Conservation (phyloP, 306 rosid species). For the Trichosanthes truncata region DNA sequence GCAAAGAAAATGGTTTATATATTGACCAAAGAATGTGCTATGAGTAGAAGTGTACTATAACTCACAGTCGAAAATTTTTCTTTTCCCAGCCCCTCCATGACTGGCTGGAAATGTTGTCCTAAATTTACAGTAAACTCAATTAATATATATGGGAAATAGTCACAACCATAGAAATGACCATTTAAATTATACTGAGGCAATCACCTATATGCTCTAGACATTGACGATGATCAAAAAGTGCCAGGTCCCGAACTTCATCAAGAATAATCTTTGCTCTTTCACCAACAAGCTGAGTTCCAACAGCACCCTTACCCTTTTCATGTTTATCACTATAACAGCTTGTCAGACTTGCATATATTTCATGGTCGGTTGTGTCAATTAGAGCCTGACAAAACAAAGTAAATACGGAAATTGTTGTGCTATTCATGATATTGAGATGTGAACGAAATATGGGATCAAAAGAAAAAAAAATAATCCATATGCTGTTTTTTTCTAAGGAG, state of each 20-base stretch:
- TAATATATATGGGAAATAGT: conserved; percentile 9
- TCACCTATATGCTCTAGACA: conserved; percentile 81
- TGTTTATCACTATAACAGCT: conserved; percentile 47
- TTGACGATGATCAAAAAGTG: conserved; percentile 48
- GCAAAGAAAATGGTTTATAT: background rate
- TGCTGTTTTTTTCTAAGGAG: background rate
- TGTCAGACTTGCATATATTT: conserved; percentile 61
- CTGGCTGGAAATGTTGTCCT: conserved; percentile 72
- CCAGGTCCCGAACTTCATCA: conserved; percentile 62
- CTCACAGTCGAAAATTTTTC: conserved; percentile 54
- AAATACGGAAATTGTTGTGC: background rate
- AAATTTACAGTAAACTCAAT: conserved; percentile 20
- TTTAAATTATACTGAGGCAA: conserved; percentile 13
- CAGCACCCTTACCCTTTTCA: conserved; percentile 67
- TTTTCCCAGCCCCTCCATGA: conserved; percentile 41
- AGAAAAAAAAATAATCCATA: background rate
- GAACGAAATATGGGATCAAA: background rate
- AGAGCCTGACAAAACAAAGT: conserved; percentile 52
- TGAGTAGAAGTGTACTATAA: conserved; percentile 9
- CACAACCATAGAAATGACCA: conserved; percentile 1
- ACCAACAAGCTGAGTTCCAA: conserved; percentile 76
- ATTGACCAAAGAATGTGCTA: conserved; percentile 5
- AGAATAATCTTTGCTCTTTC: conserved; percentile 83
- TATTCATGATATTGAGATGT: background rate
- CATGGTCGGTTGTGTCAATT: conserved; percentile 59